Conservation (phyloP, 352 stramenopile species). For the Poterioochromonas sp. region DNA sequence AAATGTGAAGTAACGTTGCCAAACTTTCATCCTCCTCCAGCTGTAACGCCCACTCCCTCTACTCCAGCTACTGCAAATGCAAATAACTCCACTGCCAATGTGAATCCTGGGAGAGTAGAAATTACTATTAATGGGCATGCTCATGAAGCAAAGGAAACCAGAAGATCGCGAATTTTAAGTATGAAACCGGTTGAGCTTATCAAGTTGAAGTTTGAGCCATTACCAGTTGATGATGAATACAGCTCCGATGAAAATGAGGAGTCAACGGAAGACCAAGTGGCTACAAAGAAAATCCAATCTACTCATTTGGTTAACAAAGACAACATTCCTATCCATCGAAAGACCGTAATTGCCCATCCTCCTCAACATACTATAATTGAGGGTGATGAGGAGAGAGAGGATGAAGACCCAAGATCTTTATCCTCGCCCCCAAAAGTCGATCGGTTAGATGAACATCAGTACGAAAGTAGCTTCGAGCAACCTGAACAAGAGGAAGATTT, state of each 20-base stretch:
- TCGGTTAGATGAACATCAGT: no score
- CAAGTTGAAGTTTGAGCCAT: not conserved
- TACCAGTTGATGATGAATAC: not conserved
- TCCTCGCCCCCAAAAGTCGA: no score
- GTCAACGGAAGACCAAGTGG: no score
- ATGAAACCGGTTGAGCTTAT: not conserved
- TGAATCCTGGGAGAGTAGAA: not conserved
- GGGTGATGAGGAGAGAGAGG: not conserved
- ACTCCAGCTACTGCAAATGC: not conserved
- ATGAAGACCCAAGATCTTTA: not conserved
- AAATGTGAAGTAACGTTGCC: not conserved
- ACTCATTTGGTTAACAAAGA: no score
- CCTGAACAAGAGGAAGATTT: not conserved
- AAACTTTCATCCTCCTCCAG: no score
- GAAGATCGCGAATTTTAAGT: not conserved
- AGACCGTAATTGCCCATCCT: not conserved
- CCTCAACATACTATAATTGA: not conserved
- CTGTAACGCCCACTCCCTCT: not conserved
- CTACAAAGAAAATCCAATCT: no score
- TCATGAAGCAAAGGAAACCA: not conserved
- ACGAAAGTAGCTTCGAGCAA: not conserved
- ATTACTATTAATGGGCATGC: not conserved
- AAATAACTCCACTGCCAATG: not conserved
- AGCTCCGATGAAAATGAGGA: not conserved
- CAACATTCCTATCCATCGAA: no score